Evolutionary conservation across 192 early-diverging fungal species (phyloP).

Genomic region (Coemansia sp.): DNA sequence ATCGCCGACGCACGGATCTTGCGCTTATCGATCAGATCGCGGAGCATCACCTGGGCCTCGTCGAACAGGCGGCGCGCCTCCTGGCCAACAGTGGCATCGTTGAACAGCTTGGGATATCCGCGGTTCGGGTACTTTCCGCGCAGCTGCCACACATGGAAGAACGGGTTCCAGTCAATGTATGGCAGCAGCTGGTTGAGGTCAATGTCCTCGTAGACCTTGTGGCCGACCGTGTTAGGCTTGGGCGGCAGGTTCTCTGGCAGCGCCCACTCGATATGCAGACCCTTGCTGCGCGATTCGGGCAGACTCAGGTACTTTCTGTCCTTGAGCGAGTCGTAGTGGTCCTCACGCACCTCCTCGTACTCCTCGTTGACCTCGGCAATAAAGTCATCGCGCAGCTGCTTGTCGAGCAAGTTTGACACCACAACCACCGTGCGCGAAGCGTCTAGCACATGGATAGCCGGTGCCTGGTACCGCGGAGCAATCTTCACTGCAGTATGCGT

Average conservation of each 20-base stretch:
- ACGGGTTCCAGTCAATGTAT: conserved; percentile 98
- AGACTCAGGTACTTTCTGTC: conserved; percentile 76
- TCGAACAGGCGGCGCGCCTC: conserved; percentile 89
- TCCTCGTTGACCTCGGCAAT: conserved; percentile 86
- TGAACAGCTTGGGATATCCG: conserved; percentile 96
- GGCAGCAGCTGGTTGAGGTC: conserved; percentile 71
- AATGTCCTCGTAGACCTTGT: conserved; percentile 72
- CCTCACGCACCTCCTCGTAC: conserved; percentile 91
- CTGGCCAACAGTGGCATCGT: conserved; percentile 87
- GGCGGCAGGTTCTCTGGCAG: conserved; percentile 59
- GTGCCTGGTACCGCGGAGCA: conserved; percentile 77
- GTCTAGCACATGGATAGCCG: conserved; percentile 86
- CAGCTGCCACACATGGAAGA: conserved; percentile 98
- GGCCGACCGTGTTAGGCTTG: conserved; percentile 83
- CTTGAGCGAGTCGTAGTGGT: conserved; percentile 91
- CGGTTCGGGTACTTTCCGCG: conserved; percentile 96
- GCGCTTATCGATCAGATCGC: conserved; percentile 74
- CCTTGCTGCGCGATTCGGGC: conserved; percentile 65
- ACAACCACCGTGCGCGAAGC: conserved; percentile 91
- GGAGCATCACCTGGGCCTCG: conserved; percentile 80
- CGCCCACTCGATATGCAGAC: conserved; percentile 69
- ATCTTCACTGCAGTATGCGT: conserved; percentile 98
- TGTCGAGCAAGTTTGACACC: conserved; percentile 82
- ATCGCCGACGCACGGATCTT: conserved; percentile 72
- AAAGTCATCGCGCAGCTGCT: conserved; percentile 77